These are phyloP conservation scores for Wickerhamomyces xylosicus DNA, from an alignment of 805 yeast genomes.

Conservation along the genomic window DNA sequence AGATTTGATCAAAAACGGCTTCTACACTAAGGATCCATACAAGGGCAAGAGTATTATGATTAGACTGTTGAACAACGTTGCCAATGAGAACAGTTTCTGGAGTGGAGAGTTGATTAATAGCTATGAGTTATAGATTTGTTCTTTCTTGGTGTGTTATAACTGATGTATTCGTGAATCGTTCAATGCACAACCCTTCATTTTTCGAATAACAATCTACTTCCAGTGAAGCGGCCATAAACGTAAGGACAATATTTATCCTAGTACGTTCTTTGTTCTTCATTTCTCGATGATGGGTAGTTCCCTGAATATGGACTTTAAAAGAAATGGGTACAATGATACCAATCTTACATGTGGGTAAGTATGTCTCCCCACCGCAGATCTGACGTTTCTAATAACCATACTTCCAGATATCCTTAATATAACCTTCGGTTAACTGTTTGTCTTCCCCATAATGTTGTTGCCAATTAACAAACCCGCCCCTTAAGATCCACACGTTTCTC, in stretches of 20 bases:
- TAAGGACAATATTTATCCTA: no score
- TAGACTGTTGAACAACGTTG: conserved; percentile 5
- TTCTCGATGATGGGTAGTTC: no score
- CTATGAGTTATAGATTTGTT: background rate
- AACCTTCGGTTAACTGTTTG: conserved; percentile 47
- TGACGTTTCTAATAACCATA: conserved; percentile 10
- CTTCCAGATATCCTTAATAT: conserved; percentile 34
- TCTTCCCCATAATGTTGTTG: conserved; percentile 67
- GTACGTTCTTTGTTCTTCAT: no score
- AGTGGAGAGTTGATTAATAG: background rate
- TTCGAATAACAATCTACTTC: no score
- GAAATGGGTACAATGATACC: no score
- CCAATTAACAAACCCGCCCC: conserved; percentile 87
- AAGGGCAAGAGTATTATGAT: conserved; percentile 7
- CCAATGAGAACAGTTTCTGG: conserved; percentile 5
- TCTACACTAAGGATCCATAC: conserved; percentile 5
- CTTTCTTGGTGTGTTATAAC: background rate
- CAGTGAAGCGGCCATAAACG: no score
- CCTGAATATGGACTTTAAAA: no score
- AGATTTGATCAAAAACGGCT: conserved; percentile 5
- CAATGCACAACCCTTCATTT: no score
- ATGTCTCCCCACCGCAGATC: no score
- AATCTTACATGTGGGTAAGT: no score
- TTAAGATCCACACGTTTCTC: conserved; percentile 55
- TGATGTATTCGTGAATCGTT: no score